phyloP scores from a whole-genome alignment of 2,329 filamentous ascomycete genomes.

The Nemania serpens region DNA sequence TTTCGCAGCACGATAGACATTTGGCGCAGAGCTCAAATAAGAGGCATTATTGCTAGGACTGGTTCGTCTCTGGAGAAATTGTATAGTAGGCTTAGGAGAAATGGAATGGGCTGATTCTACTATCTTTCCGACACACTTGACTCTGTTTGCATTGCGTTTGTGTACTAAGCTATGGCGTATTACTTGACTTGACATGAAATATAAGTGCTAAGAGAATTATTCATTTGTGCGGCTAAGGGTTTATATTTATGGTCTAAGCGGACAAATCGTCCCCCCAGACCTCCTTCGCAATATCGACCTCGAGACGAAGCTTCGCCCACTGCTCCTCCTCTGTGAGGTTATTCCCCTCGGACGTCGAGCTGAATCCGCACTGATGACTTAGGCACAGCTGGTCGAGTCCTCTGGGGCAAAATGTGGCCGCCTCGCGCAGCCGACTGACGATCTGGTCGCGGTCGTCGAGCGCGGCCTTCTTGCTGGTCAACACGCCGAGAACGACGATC shows the following conservation, averaged over 20 bases:
- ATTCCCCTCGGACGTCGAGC: conserved; percentile 61
- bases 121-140: background rate
- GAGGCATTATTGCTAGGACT: conserved; percentile 6
- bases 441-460: conserved; percentile 54
- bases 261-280: conserved; percentile 56
- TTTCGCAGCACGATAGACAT: conserved; percentile 14
- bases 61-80: conserved; percentile 8
- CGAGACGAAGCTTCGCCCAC: conserved; percentile 60
- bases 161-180: background rate
- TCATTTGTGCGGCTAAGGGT: too few relatives aligned
- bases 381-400: conserved; percentile 60
- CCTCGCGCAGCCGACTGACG: conserved; percentile 49
- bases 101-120: background rate
- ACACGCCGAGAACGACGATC: conserved; percentile 59
- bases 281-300: conserved; percentile 61
- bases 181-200: too few relatives aligned
- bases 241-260: conserved; percentile 24
- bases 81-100: conserved; percentile 25
- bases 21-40: conserved; percentile 18
- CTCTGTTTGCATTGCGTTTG: background rate
- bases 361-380: conserved; percentile 63
- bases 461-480: conserved; percentile 61
- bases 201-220: too few relatives aligned
- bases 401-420: conserved; percentile 52
- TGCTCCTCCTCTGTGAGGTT: conserved; percentile 60